phyloP scores from a whole-genome alignment of 257 asterid genomes.

The Solanum pinnatisectum region DNA sequence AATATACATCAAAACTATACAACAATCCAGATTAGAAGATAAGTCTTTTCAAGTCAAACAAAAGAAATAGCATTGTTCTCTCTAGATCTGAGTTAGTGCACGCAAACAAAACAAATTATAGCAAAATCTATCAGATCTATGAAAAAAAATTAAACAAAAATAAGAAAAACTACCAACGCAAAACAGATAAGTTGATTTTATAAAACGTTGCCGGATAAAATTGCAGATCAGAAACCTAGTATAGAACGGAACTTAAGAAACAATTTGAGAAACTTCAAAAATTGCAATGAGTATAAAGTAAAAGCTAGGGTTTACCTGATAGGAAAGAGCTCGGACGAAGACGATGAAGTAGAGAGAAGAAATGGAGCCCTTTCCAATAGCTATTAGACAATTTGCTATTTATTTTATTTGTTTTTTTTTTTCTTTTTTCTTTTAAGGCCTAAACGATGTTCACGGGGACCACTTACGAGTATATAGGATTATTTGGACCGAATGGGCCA shows the following conservation, averaged over 20 bases:
- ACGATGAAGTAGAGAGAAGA: background rate
- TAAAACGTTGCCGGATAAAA: background rate
- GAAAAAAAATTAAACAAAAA: background rate
- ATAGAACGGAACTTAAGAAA: background rate
- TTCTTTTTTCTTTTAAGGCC: background rate
- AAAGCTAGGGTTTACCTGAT: background rate
- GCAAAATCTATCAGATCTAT: background rate
- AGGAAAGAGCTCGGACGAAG: background rate
- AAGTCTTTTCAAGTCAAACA: background rate
- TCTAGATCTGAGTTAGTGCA: background rate
- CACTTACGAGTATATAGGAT: background rate
- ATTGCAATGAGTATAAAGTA: background rate
- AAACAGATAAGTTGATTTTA: background rate
- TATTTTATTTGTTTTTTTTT: background rate
- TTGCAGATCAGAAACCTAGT: background rate
- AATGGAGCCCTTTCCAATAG: background rate
- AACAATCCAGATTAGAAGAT: background rate
- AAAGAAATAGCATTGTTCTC: background rate
- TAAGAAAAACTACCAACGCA: background rate
- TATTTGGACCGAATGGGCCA: background rate
- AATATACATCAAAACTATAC: background rate
- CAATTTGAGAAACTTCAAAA: background rate
- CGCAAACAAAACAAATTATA: background rate
- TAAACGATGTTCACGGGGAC: background rate
- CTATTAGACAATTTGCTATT: background rate